Conservation (phyloP, 2,329 filamentous ascomycete genomes). For the Dothideomycetes sp. region DNA sequence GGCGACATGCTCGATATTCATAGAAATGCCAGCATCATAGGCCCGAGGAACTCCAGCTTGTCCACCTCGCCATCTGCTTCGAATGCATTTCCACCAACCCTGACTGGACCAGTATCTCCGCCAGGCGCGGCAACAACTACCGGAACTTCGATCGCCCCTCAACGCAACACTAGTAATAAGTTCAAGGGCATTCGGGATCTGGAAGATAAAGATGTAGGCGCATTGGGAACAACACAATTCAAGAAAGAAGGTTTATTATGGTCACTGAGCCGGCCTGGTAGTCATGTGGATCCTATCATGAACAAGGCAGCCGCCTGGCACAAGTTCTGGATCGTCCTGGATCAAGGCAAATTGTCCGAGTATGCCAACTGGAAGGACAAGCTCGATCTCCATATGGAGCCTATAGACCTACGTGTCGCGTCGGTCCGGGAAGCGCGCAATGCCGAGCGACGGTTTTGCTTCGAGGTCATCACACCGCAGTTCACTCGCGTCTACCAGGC, state of each 20-base stretch:
- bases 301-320: slow-evolving; percentile 98
- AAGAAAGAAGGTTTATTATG: slow-evolving; percentile 90
- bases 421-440: slow-evolving; percentile 93
- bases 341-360: slow-evolving; percentile 91
- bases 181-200: slow-evolving; percentile 92
- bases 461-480: slow-evolving; percentile 94
- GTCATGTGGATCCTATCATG: slow-evolving; percentile 88
- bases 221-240: slow-evolving; percentile 51
- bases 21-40: slow-evolving; percentile 6
- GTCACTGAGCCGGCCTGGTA: slow-evolving; percentile 85
- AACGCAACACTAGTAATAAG: slow-evolving; percentile 35
- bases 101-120: slow-evolving; percentile 4
- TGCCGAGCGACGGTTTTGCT: slow-evolving; percentile 89
- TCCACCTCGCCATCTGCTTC: slow-evolving; percentile 6
- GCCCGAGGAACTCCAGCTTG: slow-evolving; percentile 3
- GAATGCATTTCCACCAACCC: neutral
- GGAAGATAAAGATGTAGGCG: slow-evolving; percentile 64
- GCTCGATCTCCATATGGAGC: slow-evolving; percentile 93
- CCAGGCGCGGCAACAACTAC: neutral
- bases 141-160: slow-evolving; percentile 3
- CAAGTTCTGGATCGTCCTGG: slow-evolving; percentile 99
- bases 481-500: slow-evolving; percentile 96
- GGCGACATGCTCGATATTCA: neutral
- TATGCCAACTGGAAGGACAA: slow-evolving; percentile 99
- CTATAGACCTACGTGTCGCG: slow-evolving; percentile 92